These are phyloP conservation scores for Epichloe elymi DNA, from an alignment of 2,329 filamentous ascomycete species.

Conservation along the genomic window DNA sequence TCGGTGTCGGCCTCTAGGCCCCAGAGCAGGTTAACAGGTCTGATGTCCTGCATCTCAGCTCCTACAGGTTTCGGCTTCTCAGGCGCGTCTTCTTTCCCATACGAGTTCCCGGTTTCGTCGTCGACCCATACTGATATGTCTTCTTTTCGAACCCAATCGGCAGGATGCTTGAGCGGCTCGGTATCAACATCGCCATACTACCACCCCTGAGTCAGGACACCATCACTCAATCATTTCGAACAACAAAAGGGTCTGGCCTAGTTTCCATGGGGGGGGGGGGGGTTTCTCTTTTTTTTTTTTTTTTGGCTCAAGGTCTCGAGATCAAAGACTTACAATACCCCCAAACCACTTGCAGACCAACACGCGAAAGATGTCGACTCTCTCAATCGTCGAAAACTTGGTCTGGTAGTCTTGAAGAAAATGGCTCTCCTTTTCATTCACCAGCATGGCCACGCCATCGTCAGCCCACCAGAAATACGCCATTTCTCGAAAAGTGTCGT, in stretches of 20 bases:
- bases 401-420: constrained; percentile 8
- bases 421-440: constrained; percentile 9
- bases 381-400: constrained; percentile 11
- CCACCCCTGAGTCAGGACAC: neutral
- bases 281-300: too few relatives aligned
- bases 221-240: too few relatives aligned
- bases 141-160: constrained; percentile 9
- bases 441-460: constrained; percentile 9
- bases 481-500: constrained; percentile 8
- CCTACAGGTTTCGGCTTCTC: neutral
- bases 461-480: constrained; percentile 15
- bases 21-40: constrained; percentile 12
- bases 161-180: constrained; percentile 12
- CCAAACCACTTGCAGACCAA: constrained; percentile 12
- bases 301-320: neutral
- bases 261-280: too few relatives aligned
- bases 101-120: constrained; percentile 7
- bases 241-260: too few relatives aligned
- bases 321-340: constrained; percentile 11
- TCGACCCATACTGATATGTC: constrained; percentile 12
- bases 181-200: constrained; percentile 14
- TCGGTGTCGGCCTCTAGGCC: constrained; percentile 14
- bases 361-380: constrained; percentile 13
- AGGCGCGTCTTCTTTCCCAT: constrained; percentile 4
- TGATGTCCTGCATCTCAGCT: neutral